phyloP scores from a whole-genome alignment of 1,139 yeast species.

The Sugiyamaella grinbergsii region DNA sequence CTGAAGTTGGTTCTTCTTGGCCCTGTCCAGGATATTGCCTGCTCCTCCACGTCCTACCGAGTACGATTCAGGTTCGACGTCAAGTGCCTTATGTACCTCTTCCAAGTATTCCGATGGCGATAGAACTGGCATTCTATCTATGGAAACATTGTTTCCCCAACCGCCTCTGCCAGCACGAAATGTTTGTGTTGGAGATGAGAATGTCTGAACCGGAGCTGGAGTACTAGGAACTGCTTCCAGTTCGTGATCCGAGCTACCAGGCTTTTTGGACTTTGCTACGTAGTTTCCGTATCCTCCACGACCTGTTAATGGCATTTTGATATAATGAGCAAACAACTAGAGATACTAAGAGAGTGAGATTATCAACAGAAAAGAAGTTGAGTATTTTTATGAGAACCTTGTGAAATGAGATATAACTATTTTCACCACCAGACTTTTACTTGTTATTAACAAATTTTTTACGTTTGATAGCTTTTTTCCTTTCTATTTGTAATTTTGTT shows the following conservation, averaged over 20 bases:
- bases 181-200: constrained; percentile 41
- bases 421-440: no score
- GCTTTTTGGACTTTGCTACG: constrained; percentile 24
- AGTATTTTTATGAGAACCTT: no score
- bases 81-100: constrained; percentile 41
- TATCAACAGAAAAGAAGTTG: no score
- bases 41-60: constrained; percentile 45
- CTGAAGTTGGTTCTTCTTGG: constrained; percentile 13
- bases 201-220: constrained; percentile 44
- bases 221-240: constrained; percentile 32
- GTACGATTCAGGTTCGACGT: constrained; percentile 39
- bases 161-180: constrained; percentile 46
- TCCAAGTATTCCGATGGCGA: constrained; percentile 42
- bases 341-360: constrained; percentile 2
- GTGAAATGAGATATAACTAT: no score
- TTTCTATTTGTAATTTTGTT: background rate
- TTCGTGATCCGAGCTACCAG: constrained; percentile 18
- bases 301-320: constrained; percentile 40
- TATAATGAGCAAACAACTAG: background rate
- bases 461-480: background rate
- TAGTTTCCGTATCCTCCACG: constrained; percentile 43
- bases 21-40: constrained; percentile 35
- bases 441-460: background rate
- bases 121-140: constrained; percentile 37
- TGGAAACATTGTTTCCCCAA: constrained; percentile 42